Evolutionary conservation across 1,139 yeast genomes (phyloP).

Genomic region (Diutina sp.): DNA sequence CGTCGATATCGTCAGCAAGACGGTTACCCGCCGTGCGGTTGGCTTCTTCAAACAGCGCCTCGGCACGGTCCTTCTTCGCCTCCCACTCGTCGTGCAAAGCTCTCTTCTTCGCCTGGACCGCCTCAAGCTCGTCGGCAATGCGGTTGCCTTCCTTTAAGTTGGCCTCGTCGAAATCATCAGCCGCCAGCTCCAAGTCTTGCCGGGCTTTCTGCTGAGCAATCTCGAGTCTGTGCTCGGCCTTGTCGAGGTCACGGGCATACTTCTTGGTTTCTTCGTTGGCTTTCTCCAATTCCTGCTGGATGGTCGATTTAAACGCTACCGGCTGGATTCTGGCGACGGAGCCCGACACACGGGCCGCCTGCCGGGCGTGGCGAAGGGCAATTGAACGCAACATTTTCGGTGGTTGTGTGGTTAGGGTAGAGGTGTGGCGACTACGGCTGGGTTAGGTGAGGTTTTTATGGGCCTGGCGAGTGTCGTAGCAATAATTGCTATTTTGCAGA

Average conservation of each 20-base stretch:
- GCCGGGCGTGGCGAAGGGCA: background rate
- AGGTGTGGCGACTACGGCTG: background rate
- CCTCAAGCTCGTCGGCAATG: background rate
- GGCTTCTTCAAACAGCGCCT: background rate
- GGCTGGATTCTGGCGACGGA: background rate
- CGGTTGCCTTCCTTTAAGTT: background rate
- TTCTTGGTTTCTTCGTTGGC: background rate
- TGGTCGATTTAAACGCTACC: background rate
- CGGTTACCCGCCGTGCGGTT: background rate
- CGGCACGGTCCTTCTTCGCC: background rate
- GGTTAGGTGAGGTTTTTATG: background rate
- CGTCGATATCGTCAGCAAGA: background rate
- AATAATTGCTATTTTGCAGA: background rate
- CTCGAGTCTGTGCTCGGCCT: background rate
- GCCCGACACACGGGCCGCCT: background rate
- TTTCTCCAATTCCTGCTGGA: background rate
- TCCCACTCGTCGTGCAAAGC: background rate
- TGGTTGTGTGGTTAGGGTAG: background rate
- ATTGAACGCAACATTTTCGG: background rate
- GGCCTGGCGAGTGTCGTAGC: background rate
- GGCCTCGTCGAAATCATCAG: background rate
- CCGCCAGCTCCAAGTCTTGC: background rate
- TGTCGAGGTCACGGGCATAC: background rate
- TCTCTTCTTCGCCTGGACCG: background rate
- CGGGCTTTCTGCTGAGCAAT: background rate